Conservation (phyloP, 805 yeast species). For the Candida broadrunensis region DNA sequence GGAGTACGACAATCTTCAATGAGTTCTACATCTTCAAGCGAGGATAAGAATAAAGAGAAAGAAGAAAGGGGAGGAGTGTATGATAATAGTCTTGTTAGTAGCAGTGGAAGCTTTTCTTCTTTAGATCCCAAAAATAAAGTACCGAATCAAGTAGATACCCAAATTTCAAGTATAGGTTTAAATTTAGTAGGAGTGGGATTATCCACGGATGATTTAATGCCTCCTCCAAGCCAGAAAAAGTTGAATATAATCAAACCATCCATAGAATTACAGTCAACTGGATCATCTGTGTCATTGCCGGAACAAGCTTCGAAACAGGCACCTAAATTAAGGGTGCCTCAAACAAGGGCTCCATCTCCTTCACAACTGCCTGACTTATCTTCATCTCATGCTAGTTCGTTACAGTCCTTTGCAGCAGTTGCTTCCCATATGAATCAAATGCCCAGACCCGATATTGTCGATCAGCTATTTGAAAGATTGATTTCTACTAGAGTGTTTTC, state of each 20-base stretch:
- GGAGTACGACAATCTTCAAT: neutral
- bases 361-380: neutral
- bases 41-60: neutral
- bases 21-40: neutral
- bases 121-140: slow-evolving; percentile 12
- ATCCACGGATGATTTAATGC: slow-evolving; percentile 21
- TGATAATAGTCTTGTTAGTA: slow-evolving; percentile 6
- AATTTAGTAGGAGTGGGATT: slow-evolving; percentile 27
- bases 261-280: neutral
- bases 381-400: slow-evolving; percentile 8
- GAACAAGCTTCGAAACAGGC: neutral
- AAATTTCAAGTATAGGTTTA: slow-evolving; percentile 20
- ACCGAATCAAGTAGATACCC: neutral
- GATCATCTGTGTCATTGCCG: neutral
- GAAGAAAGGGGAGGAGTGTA: slow-evolving; percentile 9
- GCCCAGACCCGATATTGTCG: slow-evolving; percentile 36
- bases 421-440: slow-evolving; percentile 29
- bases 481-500: slow-evolving; percentile 36
- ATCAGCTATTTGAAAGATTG: slow-evolving; percentile 36
- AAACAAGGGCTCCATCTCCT: neutral
- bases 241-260: neutral
- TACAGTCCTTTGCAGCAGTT: slow-evolving; percentile 33
- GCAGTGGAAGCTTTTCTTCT: slow-evolving; percentile 9
- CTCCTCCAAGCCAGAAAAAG: slow-evolving; percentile 14
- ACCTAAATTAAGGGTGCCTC: neutral